Conservation (phyloP, 2,329 filamentous ascomycete species). For the Fusarium clavum region DNA sequence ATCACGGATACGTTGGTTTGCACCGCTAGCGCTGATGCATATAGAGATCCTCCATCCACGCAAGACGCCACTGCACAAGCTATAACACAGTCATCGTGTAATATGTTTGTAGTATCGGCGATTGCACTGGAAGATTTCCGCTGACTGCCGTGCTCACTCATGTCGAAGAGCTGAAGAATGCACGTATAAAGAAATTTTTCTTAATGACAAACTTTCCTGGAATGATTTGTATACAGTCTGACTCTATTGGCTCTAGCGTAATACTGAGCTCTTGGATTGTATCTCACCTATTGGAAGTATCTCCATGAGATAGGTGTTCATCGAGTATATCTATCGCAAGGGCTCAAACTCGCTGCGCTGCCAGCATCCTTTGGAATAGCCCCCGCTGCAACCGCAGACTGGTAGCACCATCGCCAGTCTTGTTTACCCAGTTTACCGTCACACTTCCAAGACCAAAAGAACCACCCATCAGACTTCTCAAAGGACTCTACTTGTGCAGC, state of each 20-base stretch:
- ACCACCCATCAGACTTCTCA: slow-evolving; percentile 65
- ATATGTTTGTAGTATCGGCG: background rate
- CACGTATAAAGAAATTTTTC: too few species aligned
- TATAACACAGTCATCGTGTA: background rate
- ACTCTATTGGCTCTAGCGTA: background rate
- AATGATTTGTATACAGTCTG: background rate
- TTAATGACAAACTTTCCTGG: background rate
- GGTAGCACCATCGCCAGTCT: slow-evolving; percentile 64
- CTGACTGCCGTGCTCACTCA: too few species aligned
- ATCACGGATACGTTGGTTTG: background rate
- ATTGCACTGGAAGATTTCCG: too few species aligned
- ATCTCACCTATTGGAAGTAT: too few species aligned
- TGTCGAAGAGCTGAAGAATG: too few species aligned
- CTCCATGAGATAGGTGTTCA: background rate
- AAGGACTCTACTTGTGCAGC: slow-evolving; percentile 67
- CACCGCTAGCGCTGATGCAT: background rate
- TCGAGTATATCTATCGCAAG: slow-evolving; percentile 8
- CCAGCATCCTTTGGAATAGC: slow-evolving; percentile 45
- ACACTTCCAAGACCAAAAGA: slow-evolving; percentile 72
- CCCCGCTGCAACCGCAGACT: slow-evolving; percentile 43
- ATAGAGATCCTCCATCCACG: background rate
- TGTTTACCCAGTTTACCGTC: slow-evolving; percentile 50
- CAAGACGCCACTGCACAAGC: too few species aligned
- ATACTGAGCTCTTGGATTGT: background rate
- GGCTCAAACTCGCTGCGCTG: slow-evolving; percentile 24